These are phyloP conservation scores for Lactifluus piperatus DNA, from an alignment of 768 basidiomycete species.

Conservation along the genomic window DNA sequence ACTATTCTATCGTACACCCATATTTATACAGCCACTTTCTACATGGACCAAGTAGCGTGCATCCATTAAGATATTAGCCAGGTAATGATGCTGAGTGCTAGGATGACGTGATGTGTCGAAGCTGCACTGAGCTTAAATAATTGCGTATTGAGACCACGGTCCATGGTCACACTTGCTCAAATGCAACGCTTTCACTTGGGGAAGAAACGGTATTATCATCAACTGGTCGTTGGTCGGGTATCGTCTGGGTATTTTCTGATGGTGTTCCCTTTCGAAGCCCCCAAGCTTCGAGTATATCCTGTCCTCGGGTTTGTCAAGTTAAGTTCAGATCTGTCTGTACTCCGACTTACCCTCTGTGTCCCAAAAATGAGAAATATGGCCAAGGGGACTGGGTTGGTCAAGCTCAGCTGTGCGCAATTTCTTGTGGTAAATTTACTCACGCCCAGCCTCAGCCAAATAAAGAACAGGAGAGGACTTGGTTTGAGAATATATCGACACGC, in stretches of 20 bases:
- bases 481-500: background rate
- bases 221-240: background rate
- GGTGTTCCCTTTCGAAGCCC: constrained; percentile 6
- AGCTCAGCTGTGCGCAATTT: constrained; percentile 6
- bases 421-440: constrained; percentile 27
- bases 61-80: background rate
- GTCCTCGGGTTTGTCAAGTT: background rate
- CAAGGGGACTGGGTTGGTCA: constrained; percentile 37
- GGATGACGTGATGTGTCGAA: background rate
- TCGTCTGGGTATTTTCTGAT: background rate
- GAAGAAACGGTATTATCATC: background rate
- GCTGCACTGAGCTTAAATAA: background rate
- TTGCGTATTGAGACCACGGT: background rate
- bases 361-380: constrained; percentile 41
- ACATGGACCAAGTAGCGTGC: background rate
- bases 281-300: constrained; percentile 34
- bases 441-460: constrained; percentile 42
- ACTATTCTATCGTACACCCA: constrained; percentile 9
- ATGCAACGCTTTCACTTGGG: background rate
- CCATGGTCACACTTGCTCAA: background rate
- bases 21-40: constrained; percentile 5
- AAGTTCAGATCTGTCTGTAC: background rate
- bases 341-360: constrained; percentile 35
- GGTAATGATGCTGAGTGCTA: background rate
- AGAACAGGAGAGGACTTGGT: constrained; percentile 22